These are phyloP conservation scores for Coniochaeta sp. DNA, from an alignment of 2,329 filamentous ascomycete species.

Conservation along the genomic window DNA sequence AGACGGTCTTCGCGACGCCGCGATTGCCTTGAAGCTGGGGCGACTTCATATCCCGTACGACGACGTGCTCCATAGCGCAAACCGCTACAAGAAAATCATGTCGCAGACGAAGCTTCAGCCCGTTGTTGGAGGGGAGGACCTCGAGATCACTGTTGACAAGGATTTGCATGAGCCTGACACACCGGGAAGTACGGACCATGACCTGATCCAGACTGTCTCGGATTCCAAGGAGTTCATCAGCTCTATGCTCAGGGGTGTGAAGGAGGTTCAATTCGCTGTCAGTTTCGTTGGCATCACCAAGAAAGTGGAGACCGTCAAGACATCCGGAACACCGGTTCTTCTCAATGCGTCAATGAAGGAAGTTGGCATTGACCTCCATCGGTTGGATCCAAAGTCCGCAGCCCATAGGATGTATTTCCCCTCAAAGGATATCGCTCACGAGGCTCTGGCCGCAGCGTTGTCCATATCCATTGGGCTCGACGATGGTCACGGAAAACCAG, in stretches of 20 bases:
- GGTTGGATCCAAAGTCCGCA: conserved; percentile 84
- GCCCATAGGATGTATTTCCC: conserved; percentile 99
- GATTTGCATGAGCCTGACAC: conserved; percentile 68
- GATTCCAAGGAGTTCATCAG: conserved; percentile 89
- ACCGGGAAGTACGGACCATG: conserved; percentile 57
- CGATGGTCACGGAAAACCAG: conserved; percentile 77
- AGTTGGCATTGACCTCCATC: conserved; percentile 84
- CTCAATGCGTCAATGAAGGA: conserved; percentile 94
- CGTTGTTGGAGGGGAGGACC: conserved; percentile 31
- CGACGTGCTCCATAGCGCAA: conserved; percentile 61
- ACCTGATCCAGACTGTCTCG: conserved; percentile 74
- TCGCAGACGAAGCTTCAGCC: conserved; percentile 23
- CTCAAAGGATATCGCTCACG: conserved; percentile 84
- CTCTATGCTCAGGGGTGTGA: conserved; percentile 84
- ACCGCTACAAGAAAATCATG: conserved; percentile 44
- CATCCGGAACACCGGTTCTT: conserved; percentile 62
- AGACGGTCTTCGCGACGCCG: conserved; percentile 83
- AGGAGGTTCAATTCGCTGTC: conserved; percentile 92
- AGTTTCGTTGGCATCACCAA: conserved; percentile 86
- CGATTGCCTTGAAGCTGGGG: conserved; percentile 84
- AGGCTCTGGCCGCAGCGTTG: conserved; percentile 84
- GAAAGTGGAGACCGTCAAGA: conserved; percentile 60
- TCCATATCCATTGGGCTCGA: conserved; percentile 89
- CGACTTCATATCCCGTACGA: conserved; percentile 87
- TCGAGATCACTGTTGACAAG: conserved; percentile 61